Evolutionary conservation across 83 land plant species (phyloP), one percentile per base, ranked within the genome.

Genomic region (Larix sibirica): DNA sequence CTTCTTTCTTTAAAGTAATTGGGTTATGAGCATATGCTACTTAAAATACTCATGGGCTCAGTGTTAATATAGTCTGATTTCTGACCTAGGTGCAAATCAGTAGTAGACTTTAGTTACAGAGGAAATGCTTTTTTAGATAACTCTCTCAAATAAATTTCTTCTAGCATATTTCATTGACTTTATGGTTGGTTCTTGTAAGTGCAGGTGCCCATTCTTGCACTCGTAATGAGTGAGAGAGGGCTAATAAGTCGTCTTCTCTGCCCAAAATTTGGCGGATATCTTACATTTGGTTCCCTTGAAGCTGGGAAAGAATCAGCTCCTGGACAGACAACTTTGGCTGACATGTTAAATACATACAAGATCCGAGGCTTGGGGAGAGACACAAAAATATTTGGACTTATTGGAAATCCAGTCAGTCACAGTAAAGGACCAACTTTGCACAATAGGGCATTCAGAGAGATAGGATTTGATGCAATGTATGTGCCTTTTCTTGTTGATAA

Each of bases 401-500:
- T 97, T 76, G 98, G 99, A 62, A 97, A 97, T 63, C 99, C 99
- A 47, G 97, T 97, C 16, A 83, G 94, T n/a, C 97, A 96, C 86
- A 97, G 99, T 83, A 97, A 97, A 86, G 86, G 96, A 73, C 96
- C 99, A 18, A 80, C 88, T 58, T 79, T 97, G 44, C 92, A 93
- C 79, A 97, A 97, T 85, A 84, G 80, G 56, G 95, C 94, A 54
- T 93, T 96, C 70, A 82, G 79, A 64, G 84, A 90, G 33, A 87
- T 84, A 81, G 95, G 97, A 42, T 81, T 92, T 62, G 80, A 97
- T 88, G 97, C 89, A 12, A 94, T 97, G n/a, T 97, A 93, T 88
- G 87, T 97, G 60, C 98, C 90, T 60, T 85, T 91, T 13, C 88
- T 97, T 81, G 99, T 97, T 68, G 99, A 97, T 74, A 88, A 96